Conservation (phyloP, 495 filamentous ascomycete species). For the Lophium mytilinum region DNA sequence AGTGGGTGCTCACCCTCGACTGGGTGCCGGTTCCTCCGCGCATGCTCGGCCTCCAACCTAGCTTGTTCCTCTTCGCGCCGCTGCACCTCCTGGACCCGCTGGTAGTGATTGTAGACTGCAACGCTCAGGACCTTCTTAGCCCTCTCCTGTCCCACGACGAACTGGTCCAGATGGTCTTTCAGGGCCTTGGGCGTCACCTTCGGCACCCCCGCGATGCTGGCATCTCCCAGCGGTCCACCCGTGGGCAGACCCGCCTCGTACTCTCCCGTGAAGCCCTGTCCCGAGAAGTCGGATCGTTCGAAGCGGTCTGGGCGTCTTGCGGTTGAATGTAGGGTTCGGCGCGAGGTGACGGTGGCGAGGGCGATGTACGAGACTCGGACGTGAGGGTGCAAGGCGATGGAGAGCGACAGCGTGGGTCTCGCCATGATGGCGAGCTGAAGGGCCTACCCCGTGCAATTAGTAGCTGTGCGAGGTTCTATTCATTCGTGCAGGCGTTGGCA, state of each 20-base stretch:
- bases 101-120: constrained; percentile 96
- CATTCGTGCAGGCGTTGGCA: too few relatives aligned
- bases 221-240: constrained; percentile 29
- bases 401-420: neutral
- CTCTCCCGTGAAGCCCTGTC: constrained; percentile 59
- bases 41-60: constrained; percentile 49
- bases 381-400: constrained; percentile 24
- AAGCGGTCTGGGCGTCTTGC: constrained; percentile 36
- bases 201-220: constrained; percentile 25
- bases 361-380: constrained; percentile 36
- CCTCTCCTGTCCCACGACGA: constrained; percentile 90
- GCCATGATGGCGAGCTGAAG: neutral
- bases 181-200: constrained; percentile 67
- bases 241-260: constrained; percentile 63
- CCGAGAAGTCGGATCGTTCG: constrained; percentile 54
- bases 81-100: constrained; percentile 68
- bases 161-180: constrained; percentile 89
- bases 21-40: constrained; percentile 34
- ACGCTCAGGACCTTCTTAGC: constrained; percentile 93
- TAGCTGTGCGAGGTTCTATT: too few relatives aligned
- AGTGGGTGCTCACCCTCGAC: constrained; percentile 44
- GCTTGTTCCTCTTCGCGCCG: constrained; percentile 72
- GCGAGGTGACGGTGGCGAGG: constrained; percentile 29
- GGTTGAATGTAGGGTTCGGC: constrained; percentile 10
- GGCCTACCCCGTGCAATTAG: too few relatives aligned